Conservation (phyloP, 441 rosid species). For the Kokia cookei region DNA sequence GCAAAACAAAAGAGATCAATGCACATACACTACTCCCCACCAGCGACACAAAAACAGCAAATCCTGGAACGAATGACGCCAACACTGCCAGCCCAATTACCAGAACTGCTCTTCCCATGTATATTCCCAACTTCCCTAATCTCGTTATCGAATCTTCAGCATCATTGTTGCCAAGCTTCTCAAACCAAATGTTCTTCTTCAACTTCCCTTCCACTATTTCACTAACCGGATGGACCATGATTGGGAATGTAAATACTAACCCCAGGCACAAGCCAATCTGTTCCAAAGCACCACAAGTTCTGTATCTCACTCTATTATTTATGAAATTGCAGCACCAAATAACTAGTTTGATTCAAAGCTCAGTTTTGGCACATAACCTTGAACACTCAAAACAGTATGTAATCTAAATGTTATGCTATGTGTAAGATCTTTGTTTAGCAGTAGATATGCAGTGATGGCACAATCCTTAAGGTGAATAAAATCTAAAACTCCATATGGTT, state of each 20-base stretch:
- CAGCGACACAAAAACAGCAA: slow-evolving; percentile 61
- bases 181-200: slow-evolving; percentile 33
- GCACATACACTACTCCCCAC: background rate
- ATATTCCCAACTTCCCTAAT: slow-evolving; percentile 20
- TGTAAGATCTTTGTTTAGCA: background rate
- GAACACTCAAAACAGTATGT: background rate
- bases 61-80: slow-evolving; percentile 69
- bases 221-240: slow-evolving; percentile 74
- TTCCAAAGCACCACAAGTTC: background rate
- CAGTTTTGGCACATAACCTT: no score
- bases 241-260: slow-evolving; percentile 72
- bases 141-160: slow-evolving; percentile 22
- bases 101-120: slow-evolving; percentile 37
- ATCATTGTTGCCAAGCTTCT: slow-evolving; percentile 23
- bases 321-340: background rate
- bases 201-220: slow-evolving; percentile 82
- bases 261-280: slow-evolving; percentile 90
- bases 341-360: no score
- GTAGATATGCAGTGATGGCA: background rate
- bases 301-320: background rate
- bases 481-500: background rate
- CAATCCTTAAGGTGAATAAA: background rate
- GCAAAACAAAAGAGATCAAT: slow-evolving; percentile 74
- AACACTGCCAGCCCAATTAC: slow-evolving; percentile 48
- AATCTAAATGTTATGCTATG: background rate